Evolutionary conservation across 2,329 filamentous ascomycete species (phyloP), one percentile per base, ranked within the genome.

Genomic region (Atkinsonella texensis): DNA sequence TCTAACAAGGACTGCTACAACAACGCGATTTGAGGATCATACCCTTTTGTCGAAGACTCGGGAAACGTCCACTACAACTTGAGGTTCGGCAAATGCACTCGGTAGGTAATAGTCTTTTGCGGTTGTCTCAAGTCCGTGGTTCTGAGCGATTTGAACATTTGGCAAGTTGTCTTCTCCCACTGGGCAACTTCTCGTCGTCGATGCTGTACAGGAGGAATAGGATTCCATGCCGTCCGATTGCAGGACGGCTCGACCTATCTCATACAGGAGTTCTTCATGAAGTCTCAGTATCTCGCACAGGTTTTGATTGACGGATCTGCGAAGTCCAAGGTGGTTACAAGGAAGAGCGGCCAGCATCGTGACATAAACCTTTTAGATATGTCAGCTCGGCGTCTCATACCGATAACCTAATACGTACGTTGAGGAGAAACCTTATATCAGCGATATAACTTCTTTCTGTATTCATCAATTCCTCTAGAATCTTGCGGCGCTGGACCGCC

Each of bases 361-460:
- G 42, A 87, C 77, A 62, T 90, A 87, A 20, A 87, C 79, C 85
- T 89, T 42, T 5, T 9, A 8, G 13, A 2, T 1, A 12, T 64
- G 56, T 65, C 43, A 65, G 53, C 35, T 15, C 11, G 10, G 2
- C 7, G 8, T 10, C 3, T 31, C 17, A 4, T 23, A 28, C 7
- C 10, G 41, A 2, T 13, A 35, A 12, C 31, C 6, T 3, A 9
- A 13, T 41, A 61, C 81, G 63, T 38, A 15, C 35, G 35, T 94
- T 89, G 64, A 86, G 85, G 53, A 97, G 73, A 57, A 93, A 89
- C 59, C 88, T 88, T 53, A 97, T 68, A 60, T 95, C 91, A 15
- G 84, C 81, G 59, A 97, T 83, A 64, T 97, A 97, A 60, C 84
- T 81, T 63, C 93, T 86, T 66, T 97, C 93, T 0, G 90, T 95